These are phyloP conservation scores for Barnettozyma californica DNA, from an alignment of 805 yeast species.

Conservation along the genomic window DNA sequence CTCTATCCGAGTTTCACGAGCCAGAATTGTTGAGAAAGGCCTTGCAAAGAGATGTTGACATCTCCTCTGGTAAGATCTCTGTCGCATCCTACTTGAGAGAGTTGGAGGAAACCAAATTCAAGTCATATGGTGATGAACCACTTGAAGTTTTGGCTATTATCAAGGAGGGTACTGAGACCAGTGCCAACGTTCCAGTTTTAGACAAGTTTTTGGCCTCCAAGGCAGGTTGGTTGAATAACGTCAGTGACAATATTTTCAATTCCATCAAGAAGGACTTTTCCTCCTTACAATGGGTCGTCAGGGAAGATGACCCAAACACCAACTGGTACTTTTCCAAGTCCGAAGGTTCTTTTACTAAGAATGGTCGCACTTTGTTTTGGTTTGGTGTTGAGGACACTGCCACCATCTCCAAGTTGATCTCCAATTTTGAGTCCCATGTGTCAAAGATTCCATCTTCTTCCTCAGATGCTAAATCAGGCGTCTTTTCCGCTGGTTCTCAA, in stretches of 20 bases:
- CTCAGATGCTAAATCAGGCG: slow-evolving; percentile 34
- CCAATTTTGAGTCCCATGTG: slow-evolving; percentile 39
- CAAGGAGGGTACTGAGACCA: slow-evolving; percentile 35
- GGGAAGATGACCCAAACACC: slow-evolving; percentile 85
- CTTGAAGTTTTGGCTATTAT: slow-evolving; percentile 91
- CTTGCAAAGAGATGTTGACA: slow-evolving; percentile 69
- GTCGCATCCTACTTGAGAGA: slow-evolving; percentile 78
- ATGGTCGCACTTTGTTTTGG: slow-evolving; percentile 92
- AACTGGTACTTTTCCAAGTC: slow-evolving; percentile 90
- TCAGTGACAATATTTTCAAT: slow-evolving; percentile 88
- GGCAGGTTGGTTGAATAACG: slow-evolving; percentile 96
- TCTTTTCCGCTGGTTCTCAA: slow-evolving; percentile 33
- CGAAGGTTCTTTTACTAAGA: slow-evolving; percentile 87
- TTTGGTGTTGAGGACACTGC: slow-evolving; percentile 71
- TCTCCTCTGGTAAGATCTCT: slow-evolving; percentile 61
- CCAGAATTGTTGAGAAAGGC: slow-evolving; percentile 77
- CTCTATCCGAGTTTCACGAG: slow-evolving; percentile 60
- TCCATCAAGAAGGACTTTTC: slow-evolving; percentile 71
- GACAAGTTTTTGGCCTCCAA: slow-evolving; percentile 85
- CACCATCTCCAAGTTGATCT: slow-evolving; percentile 58
- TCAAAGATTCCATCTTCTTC: slow-evolving; percentile 31
- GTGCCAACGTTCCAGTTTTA: slow-evolving; percentile 52
- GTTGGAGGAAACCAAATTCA: slow-evolving; percentile 57
- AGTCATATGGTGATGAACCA: slow-evolving; percentile 92
- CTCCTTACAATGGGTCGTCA: slow-evolving; percentile 80